A percentile compares a stretch with the other conserved stretches of the same genome.
Conservation (phyloP, 805 yeast genomes). For the Tetrapisispora phaffii region DNA sequence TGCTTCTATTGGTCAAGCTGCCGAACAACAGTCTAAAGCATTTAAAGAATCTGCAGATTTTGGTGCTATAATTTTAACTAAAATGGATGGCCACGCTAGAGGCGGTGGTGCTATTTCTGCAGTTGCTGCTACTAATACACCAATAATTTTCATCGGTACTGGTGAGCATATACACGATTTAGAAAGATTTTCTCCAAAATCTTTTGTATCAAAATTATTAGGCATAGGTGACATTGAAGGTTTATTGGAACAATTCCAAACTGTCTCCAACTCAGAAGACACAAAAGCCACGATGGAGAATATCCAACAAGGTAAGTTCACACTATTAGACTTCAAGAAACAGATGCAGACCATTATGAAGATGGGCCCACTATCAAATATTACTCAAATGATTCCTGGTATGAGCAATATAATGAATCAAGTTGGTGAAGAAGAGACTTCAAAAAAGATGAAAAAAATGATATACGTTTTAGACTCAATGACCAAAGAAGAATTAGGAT, state of each 20-base stretch:
- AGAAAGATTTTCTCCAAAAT: conserved; percentile 81
- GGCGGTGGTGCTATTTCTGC: conserved; percentile 99
- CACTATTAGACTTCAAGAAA: conserved; percentile 81
- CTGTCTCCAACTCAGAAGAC: conserved; percentile 61
- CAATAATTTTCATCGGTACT: conserved; percentile 92
- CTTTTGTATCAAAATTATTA: conserved; percentile 80
- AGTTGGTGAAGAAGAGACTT: conserved; percentile 86
- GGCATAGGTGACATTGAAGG: conserved; percentile 96
- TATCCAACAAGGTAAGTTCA: conserved; percentile 89
- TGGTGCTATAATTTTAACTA: conserved; percentile 90
- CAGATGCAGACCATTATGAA: conserved; percentile 93
- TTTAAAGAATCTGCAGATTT: conserved; percentile 88
- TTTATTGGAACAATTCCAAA: conserved; percentile 83
- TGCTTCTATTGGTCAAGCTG: conserved; percentile 97
- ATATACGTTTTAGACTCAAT: conserved; percentile 89
- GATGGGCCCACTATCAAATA: conserved; percentile 92
- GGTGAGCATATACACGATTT: conserved; percentile 94
- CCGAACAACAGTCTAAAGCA: conserved; percentile 88
- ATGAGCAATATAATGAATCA: conserved; percentile 80
- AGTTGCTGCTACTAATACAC: conserved; percentile 93
- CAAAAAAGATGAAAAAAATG: conserved; percentile 76
- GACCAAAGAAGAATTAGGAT: conserved; percentile 84
- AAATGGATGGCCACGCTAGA: conserved; percentile 97
- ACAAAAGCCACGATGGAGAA: conserved; percentile 87
- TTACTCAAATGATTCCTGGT: conserved; percentile 91